Evolutionary conservation across 768 basidiomycete species (phyloP).

Genomic region (Rhodotorula diobovata): DNA sequence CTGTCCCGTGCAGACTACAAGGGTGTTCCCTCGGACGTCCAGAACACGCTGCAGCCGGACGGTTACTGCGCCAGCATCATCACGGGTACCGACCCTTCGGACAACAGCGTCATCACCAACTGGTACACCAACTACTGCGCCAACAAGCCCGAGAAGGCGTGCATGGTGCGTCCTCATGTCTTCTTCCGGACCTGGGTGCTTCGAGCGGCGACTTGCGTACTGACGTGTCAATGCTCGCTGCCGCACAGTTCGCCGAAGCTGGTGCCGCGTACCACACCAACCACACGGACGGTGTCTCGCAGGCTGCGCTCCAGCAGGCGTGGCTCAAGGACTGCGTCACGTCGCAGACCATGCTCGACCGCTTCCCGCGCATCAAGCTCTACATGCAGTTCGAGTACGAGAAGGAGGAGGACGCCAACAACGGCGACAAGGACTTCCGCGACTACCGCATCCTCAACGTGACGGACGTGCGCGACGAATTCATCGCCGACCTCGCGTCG

Average conservation of each 20-base stretch:
- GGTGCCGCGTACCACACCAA: slow-evolving; percentile 42
- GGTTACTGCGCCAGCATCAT: slow-evolving; percentile 40
- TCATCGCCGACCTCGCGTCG: slow-evolving; percentile 33
- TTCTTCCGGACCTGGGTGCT: neutral
- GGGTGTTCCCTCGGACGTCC: slow-evolving; percentile 31
- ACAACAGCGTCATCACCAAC: slow-evolving; percentile 16
- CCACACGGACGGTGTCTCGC: slow-evolving; percentile 24
- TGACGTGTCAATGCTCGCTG: neutral
- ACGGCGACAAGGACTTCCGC: slow-evolving; percentile 33
- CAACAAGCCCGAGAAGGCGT: slow-evolving; percentile 38
- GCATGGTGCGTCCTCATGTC: slow-evolving; percentile 40
- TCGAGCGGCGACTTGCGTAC: too few relatives aligned
- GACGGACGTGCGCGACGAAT: slow-evolving; percentile 33
- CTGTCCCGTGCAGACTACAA: slow-evolving; percentile 43
- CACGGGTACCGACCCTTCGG: slow-evolving; percentile 27
- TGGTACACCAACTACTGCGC: slow-evolving; percentile 42
- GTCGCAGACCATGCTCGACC: slow-evolving; percentile 37
- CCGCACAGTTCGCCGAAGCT: slow-evolving; percentile 39
- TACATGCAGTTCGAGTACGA: slow-evolving; percentile 46
- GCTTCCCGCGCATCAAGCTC: slow-evolving; percentile 43
- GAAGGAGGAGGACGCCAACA: slow-evolving; percentile 41
- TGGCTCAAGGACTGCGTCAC: slow-evolving; percentile 42
- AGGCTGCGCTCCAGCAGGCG: slow-evolving; percentile 33
- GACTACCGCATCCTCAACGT: slow-evolving; percentile 43
- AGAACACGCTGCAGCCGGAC: slow-evolving; percentile 32